Evolutionary conservation across 768 basidiomycete genomes (phyloP).

Genomic region (Rhodocollybia butyracea): DNA sequence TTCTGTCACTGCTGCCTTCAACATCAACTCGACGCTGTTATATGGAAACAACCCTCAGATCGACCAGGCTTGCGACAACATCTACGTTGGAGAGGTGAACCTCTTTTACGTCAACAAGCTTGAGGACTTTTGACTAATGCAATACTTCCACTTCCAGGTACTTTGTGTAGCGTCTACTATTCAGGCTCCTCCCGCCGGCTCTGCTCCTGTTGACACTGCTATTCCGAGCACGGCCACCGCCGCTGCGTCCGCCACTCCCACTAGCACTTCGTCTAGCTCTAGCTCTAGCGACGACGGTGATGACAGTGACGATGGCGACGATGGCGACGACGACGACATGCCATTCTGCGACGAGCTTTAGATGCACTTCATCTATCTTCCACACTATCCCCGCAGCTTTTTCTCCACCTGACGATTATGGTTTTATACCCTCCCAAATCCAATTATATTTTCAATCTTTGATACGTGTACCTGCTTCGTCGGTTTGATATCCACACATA

Average conservation of each 20-base stretch:
- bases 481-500: too few species aligned
- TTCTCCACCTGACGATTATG: too few species aligned
- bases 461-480: too few species aligned
- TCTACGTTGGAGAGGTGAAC: constrained; percentile 75
- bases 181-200: constrained; percentile 40
- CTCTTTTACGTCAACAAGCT: not conserved
- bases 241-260: constrained; percentile 23
- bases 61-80: constrained; percentile 50
- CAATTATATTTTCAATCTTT: too few species aligned
- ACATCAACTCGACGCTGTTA: constrained; percentile 53
- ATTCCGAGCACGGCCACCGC: constrained; percentile 26
- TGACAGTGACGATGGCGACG: constrained; percentile 21
- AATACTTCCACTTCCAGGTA: constrained; percentile 34
- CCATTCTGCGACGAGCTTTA: constrained; percentile 15
- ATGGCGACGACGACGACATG: constrained; percentile 21
- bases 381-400: not conserved
- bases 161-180: constrained; percentile 46
- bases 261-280: constrained; percentile 15
- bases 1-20: constrained; percentile 31
- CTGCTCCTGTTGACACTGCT: constrained; percentile 19
- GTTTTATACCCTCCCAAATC: too few species aligned
- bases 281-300: constrained; percentile 24
- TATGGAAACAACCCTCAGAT: constrained; percentile 76
- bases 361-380: not conserved
- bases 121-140: not conserved